These are phyloP conservation scores for Tillandsia fasciculata DNA, from an alignment of 176 grass and related monocot species.

Conservation along the genomic window DNA sequence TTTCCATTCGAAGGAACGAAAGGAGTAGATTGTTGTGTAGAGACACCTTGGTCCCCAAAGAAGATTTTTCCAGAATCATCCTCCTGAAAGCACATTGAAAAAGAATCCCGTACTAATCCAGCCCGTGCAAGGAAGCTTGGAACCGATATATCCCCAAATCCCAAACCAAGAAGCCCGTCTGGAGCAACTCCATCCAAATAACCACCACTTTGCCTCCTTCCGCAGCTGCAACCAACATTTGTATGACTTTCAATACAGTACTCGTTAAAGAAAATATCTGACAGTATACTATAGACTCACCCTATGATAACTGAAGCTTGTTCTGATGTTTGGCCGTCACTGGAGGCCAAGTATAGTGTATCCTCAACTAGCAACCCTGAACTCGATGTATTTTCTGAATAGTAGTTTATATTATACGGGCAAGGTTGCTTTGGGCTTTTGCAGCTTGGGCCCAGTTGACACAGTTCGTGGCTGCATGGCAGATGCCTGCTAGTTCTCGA, in stretches of 20 bases:
- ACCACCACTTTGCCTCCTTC: constrained; percentile 77
- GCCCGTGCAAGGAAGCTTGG: constrained; percentile 85
- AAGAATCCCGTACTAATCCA: constrained; percentile 75
- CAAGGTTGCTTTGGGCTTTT: constrained; percentile 74
- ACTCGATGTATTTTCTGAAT: constrained; percentile 88
- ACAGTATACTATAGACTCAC: constrained; percentile 23
- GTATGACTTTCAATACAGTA: background rate
- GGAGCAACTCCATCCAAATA: constrained; percentile 92
- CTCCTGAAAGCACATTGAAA: constrained; percentile 86
- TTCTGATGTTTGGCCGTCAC: constrained; percentile 39
- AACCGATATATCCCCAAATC: constrained; percentile 79
- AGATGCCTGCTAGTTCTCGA: constrained; percentile 83
- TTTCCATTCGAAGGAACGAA: constrained; percentile 80
- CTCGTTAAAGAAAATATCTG: background rate
- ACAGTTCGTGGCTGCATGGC: constrained; percentile 79
- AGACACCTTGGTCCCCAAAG: constrained; percentile 74
- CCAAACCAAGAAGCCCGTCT: constrained; percentile 91
- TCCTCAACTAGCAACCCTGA: constrained; percentile 89
- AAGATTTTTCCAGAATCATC: constrained; percentile 85
- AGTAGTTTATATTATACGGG: constrained; percentile 67
- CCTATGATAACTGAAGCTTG: constrained; percentile 89
- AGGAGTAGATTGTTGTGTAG: constrained; percentile 72
- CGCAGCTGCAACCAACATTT: constrained; percentile 51
- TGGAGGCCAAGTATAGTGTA: constrained; percentile 60
- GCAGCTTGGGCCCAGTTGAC: constrained; percentile 43